Conservation (phyloP, 768 basidiomycete genomes). For the Mycena kentingensis region DNA sequence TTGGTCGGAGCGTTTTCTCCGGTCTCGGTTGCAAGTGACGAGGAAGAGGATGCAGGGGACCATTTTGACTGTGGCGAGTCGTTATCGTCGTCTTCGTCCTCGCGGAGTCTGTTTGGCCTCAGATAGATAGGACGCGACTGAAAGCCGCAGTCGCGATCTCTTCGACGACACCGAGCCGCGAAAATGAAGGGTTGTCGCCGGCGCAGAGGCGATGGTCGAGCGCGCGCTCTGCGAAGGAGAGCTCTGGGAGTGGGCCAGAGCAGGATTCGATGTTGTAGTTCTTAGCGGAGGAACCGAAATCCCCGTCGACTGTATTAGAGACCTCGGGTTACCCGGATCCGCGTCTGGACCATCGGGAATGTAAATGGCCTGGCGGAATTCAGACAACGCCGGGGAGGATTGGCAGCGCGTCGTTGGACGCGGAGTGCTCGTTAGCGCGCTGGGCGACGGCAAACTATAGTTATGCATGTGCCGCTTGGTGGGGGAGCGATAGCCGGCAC, state of each 20-base stretch:
- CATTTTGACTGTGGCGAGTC: slow-evolving; percentile 11
- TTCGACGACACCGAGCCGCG: too few species aligned
- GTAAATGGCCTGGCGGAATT: slow-evolving; percentile 19
- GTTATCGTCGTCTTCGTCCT: too few species aligned
- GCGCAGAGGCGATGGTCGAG: too few species aligned
- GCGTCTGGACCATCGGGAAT: slow-evolving; percentile 3
- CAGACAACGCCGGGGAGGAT: slow-evolving; percentile 16
- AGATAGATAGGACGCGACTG: too few species aligned
- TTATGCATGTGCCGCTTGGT: slow-evolving; percentile 21
- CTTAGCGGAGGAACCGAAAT: background rate
- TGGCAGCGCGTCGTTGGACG: slow-evolving; percentile 9
- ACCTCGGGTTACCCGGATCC: background rate
- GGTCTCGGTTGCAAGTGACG: slow-evolving; percentile 4
- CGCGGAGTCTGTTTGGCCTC: too few species aligned
- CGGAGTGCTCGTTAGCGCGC: background rate
- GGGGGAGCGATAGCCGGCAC: slow-evolving; percentile 9
- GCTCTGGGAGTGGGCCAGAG: background rate
- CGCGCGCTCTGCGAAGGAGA: too few species aligned
- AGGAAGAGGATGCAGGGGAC: slow-evolving; percentile 16
- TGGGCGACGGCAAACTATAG: slow-evolving; percentile 17
- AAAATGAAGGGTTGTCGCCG: too few species aligned
- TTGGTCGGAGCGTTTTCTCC: slow-evolving; percentile 4
- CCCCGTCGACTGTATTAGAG: background rate
- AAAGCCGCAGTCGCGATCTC: too few species aligned
- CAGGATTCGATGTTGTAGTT: background rate